These are phyloP conservation scores for Cavenderia fasciculata DNA, from an alignment of 78 protist genomes.

Conservation along the genomic window DNA sequence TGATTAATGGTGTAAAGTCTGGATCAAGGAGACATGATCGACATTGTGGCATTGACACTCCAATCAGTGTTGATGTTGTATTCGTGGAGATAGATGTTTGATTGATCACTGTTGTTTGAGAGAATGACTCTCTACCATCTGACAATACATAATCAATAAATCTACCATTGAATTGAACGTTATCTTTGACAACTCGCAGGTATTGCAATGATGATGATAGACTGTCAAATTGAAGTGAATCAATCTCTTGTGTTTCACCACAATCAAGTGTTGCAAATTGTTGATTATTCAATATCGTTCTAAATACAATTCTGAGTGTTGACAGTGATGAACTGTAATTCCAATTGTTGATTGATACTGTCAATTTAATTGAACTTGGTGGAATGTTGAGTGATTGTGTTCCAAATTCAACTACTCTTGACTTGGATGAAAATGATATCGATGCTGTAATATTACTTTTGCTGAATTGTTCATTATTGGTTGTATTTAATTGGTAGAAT, in stretches of 20 bases:
- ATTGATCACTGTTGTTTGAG: not conserved
- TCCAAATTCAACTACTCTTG: constrained; percentile 16
- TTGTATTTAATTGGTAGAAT: too few species aligned
- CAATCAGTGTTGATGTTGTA: too few species aligned
- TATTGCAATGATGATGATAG: constrained; percentile 7
- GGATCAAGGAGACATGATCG: too few species aligned
- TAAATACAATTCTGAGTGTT: constrained; percentile 34
- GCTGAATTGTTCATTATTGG: too few species aligned
- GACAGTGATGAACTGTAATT: constrained; percentile 5
- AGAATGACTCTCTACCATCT: not conserved
- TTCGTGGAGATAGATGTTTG: too few species aligned
- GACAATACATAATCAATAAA: constrained; percentile 25
- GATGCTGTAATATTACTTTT: too few species aligned
- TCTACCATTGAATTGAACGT: constrained; percentile 12
- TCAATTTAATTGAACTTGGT: constrained; percentile 18
- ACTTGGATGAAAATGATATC: too few species aligned
- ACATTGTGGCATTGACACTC: too few species aligned
- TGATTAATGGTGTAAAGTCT: too few species aligned
- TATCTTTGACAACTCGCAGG: constrained; percentile 4
- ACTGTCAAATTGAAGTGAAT: too few species aligned
- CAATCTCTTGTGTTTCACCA: too few species aligned
- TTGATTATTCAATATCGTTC: not conserved
- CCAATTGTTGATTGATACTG: constrained; percentile 20
- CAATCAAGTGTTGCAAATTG: too few species aligned
- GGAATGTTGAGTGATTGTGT: not conserved